Conservation (phyloP, 148 eudicot genomes). For the Fagopyrum esculentum region DNA sequence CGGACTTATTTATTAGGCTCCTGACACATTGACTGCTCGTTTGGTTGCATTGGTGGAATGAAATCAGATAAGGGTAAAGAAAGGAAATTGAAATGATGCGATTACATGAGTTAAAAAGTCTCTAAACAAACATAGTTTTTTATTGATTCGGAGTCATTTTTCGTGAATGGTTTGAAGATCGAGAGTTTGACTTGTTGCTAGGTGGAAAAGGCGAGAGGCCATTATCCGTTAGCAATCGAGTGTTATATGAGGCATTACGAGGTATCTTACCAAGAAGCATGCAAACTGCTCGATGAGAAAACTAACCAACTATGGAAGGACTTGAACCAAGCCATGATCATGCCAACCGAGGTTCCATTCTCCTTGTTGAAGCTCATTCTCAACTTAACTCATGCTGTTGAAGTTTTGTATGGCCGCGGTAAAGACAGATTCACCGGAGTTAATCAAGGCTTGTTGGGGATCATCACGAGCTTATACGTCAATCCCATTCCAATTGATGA, state of each 20-base stretch:
- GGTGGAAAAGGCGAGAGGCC: background rate
- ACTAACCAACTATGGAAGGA: background rate
- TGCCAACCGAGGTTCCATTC: background rate
- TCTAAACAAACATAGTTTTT: too few relatives aligned
- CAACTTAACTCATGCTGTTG: background rate
- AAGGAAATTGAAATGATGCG: too few relatives aligned
- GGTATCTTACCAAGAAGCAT: background rate
- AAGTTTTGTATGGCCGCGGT: background rate
- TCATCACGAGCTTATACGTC: background rate
- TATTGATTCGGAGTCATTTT: too few relatives aligned
- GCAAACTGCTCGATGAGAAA: background rate
- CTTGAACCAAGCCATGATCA: conserved; percentile 10
- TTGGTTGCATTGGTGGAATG: too few relatives aligned
- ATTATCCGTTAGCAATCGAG: background rate
- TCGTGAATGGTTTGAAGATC: too few relatives aligned
- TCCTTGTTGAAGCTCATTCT: background rate
- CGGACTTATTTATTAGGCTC: too few relatives aligned
- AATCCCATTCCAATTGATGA: background rate
- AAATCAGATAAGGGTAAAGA: too few relatives aligned
- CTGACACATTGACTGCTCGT: too few relatives aligned
- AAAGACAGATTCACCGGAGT: background rate
- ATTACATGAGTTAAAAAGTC: too few relatives aligned
- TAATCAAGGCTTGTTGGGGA: background rate
- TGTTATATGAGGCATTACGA: background rate
- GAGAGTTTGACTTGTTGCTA: background rate